phyloP scores from a whole-genome alignment of 345 rosid genomes.

The Rhizophora mangle region DNA sequence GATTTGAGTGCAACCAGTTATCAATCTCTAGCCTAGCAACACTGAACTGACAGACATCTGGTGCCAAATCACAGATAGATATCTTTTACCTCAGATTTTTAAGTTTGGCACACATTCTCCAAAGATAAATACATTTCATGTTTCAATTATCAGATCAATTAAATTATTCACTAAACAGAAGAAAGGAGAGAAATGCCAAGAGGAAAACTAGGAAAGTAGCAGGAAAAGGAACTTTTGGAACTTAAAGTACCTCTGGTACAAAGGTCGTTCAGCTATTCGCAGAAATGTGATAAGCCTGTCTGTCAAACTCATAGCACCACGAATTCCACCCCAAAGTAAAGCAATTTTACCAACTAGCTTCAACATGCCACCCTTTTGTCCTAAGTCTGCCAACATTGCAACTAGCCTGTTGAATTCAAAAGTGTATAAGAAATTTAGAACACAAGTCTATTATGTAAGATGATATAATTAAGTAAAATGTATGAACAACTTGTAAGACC shows the following conservation, averaged over 20 bases:
- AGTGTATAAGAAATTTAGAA: slow-evolving; percentile 14
- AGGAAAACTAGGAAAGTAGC: neutral
- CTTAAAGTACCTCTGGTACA: slow-evolving; percentile 64
- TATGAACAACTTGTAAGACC: slow-evolving; percentile 37
- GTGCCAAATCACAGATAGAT: neutral
- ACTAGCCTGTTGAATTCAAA: slow-evolving; percentile 62
- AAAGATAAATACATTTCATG: too few relatives aligned
- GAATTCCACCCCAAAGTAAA: slow-evolving; percentile 98
- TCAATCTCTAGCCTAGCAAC: neutral
- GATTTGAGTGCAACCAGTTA: neutral
- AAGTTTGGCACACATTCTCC: too few relatives aligned
- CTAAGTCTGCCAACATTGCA: slow-evolving; percentile 75
- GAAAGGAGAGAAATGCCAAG: neutral
- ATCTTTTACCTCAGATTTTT: neutral
- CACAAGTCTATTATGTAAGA: slow-evolving; percentile 6
- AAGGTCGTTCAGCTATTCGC: slow-evolving; percentile 72
- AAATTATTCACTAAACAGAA: neutral
- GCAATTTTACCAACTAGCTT: slow-evolving; percentile 88
- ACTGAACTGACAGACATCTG: too few relatives aligned
- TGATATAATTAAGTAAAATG: neutral
- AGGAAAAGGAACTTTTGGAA: neutral
- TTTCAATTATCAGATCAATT: neutral
- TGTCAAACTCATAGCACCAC: slow-evolving; percentile 93
- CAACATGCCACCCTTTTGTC: slow-evolving; percentile 91
- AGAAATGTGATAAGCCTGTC: slow-evolving; percentile 72